These are phyloP conservation scores for Juncus effusus DNA, from an alignment of 176 grass and related monocot species.

Conservation along the genomic window DNA sequence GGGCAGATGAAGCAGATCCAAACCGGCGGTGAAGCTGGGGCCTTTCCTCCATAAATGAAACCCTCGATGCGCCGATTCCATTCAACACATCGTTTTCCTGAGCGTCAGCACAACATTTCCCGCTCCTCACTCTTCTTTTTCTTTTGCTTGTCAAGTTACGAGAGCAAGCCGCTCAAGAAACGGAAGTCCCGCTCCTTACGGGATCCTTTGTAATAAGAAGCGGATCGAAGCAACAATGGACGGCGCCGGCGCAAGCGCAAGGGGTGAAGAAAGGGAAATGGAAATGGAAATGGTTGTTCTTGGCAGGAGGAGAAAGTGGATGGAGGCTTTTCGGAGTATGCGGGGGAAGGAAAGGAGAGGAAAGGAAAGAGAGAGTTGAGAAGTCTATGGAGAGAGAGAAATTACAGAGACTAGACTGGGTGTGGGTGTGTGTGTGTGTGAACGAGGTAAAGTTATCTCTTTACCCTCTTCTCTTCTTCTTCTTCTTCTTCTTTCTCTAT, in stretches of 20 bases:
- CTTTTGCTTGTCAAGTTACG: too few species aligned
- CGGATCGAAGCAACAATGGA: conserved; percentile 19
- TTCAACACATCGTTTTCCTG: conserved; percentile 23
- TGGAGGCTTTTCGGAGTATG: background rate
- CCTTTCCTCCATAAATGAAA: conserved; percentile 41
- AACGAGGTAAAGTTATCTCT: conserved; percentile 23
- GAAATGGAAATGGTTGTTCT: background rate
- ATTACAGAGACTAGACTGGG: conserved; percentile 22
- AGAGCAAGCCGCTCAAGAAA: background rate
- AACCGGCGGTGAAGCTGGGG: conserved; percentile 33
- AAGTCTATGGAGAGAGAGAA: conserved; percentile 29
- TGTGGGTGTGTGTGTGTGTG: background rate
- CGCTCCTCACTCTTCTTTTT: too few species aligned
- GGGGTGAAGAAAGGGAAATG: too few species aligned
- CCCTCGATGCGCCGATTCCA: conserved; percentile 13
- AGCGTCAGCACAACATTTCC: conserved; percentile 4
- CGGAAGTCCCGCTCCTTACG: background rate
- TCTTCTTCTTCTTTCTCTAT: background rate
- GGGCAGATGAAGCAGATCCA: conserved; percentile 31
- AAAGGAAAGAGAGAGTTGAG: conserved; percentile 2
- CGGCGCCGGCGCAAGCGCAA: background rate
- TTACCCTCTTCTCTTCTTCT: too few species aligned
- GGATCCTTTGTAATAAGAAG: background rate
- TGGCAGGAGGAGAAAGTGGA: background rate
- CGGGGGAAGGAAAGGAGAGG: background rate